Conservation (phyloP, 257 asterid species). For the Vinca minor region DNA sequence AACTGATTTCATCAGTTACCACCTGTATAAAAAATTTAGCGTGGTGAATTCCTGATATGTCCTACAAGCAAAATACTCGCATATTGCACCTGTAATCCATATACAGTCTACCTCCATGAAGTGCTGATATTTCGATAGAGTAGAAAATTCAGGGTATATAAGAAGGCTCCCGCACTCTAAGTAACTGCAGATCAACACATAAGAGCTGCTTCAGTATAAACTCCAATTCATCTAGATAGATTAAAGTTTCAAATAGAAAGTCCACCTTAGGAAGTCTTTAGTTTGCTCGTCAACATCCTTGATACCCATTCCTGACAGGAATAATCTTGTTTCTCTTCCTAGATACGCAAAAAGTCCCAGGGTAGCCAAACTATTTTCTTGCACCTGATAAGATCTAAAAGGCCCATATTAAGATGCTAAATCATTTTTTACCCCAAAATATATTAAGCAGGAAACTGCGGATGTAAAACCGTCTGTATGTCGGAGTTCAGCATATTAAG, state of each 20-base stretch:
- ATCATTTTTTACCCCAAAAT: neutral
- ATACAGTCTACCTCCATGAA: slow-evolving; percentile 61
- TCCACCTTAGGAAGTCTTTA: slow-evolving; percentile 54
- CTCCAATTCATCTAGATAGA: slow-evolving; percentile 5
- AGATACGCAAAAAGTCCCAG: slow-evolving; percentile 65
- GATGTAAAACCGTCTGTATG: neutral
- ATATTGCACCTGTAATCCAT: neutral
- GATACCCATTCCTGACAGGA: slow-evolving; percentile 48
- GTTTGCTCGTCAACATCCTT: slow-evolving; percentile 56
- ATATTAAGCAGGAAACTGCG: neutral
- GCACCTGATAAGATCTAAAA: slow-evolving; percentile 33
- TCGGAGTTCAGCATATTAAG: neutral
- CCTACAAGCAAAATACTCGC: neutral
- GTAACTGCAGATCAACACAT: slow-evolving; percentile 39
- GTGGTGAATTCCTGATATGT: neutral
- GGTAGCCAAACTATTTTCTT: slow-evolving; percentile 52
- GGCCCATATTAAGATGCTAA: slow-evolving; percentile 2
- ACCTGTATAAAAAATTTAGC: slow-evolving; percentile 41
- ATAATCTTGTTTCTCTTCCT: slow-evolving; percentile 72
- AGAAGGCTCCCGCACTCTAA: slow-evolving; percentile 63
- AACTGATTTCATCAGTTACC: slow-evolving; percentile 59
- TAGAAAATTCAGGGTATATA: slow-evolving; percentile 56
- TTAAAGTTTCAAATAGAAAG: slow-evolving; percentile 6
- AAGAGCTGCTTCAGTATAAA: slow-evolving; percentile 6
- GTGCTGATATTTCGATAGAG: slow-evolving; percentile 57